phyloP scores from a whole-genome alignment of 2,329 filamentous ascomycete genomes.

The Talaromyces sp. region DNA sequence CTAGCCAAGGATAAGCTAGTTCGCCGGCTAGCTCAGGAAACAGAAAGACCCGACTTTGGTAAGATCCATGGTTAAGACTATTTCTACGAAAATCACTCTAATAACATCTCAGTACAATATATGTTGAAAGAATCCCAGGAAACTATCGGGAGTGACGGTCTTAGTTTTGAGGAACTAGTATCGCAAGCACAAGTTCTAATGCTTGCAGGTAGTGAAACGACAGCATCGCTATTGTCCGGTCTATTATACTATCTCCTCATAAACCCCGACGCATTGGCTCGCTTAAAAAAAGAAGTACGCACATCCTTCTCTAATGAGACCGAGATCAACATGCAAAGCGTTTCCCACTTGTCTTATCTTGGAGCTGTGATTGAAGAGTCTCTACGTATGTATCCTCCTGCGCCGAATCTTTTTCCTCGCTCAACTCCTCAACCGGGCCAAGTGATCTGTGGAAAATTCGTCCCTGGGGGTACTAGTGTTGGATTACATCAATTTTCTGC shows the following conservation, averaged over 20 bases:
- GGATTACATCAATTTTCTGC: not conserved
- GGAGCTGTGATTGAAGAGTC: constrained; percentile 46
- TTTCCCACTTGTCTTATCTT: constrained; percentile 36
- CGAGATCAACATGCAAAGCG: constrained; percentile 31
- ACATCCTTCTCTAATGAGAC: constrained; percentile 22
- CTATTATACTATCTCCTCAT: constrained; percentile 31
- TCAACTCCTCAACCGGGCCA: not conserved
- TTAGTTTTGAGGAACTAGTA: constrained; percentile 23
- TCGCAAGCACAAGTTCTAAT: constrained; percentile 29
- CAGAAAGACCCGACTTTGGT: constrained; percentile 25
- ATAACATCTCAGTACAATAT: constrained; percentile 19
- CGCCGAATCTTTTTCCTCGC: constrained; percentile 19
- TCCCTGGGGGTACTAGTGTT: constrained; percentile 24
- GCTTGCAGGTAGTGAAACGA: constrained; percentile 39
- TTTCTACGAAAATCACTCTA: not conserved
- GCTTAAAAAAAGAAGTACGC: constrained; percentile 26
- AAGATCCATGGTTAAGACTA: not conserved
- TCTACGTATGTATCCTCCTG: constrained; percentile 43
- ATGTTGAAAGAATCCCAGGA: constrained; percentile 21
- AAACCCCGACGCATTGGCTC: constrained; percentile 20
- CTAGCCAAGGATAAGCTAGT: constrained; percentile 24
- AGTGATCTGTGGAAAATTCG: constrained; percentile 22
- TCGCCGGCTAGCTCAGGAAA: constrained; percentile 20
- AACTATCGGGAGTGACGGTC: not conserved
- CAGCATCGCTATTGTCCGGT: constrained; percentile 40